Base-by-base conservation (phyloP, 2,329 filamentous ascomycete genomes). In the Penicillium freii region DNA sequence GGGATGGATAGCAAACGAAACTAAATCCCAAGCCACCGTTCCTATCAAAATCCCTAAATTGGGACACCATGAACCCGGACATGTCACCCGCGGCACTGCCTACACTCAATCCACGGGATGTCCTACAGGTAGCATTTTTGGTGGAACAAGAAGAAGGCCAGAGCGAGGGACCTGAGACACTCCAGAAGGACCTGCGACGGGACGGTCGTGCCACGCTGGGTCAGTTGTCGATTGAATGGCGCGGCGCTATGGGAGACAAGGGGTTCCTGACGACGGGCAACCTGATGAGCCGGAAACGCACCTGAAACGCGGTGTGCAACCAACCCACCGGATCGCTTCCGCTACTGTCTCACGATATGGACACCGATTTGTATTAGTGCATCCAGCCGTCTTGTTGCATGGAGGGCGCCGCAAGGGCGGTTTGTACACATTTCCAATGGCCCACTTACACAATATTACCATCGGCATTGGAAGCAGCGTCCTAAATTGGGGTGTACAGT, bases 201-300 rank as follows among this genome's bases (percentile, higher is more conserved):
- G 76, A 79, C 59, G 77, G 78, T 19, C 78, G 81, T 59, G 78
- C 89, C 38, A 79, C 87, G 21, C 86, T 97, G 70, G 93, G 92
- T 5, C 87, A 94, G 61, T 75, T 97, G 64, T 88, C 87, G 43
- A 89, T 97, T 58, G 88, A 91, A 54, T 99, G 94, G 94, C 83
- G 90, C 62, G 89, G 89, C 38, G 85, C 90, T 60, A 92, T 97
- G 88, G 94, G 94, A 0, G 94, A 93, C 75, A 84, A 85, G 66
- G 94, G 94, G 0, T 92, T 87, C 66, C 78, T 99, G 70, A 91
- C 88, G 44, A 99, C 94, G 7, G 92, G 92, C 10, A 93, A 89
- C 81, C 77, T 96, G 51, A 69, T 79, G 65, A 79, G 77, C 29
- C 74, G 77, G 63, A 77, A 74, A 66, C 71, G 74, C 55, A 60